Conservation (phyloP, 441 rosid genomes). For the Erodium trifolium region DNA sequence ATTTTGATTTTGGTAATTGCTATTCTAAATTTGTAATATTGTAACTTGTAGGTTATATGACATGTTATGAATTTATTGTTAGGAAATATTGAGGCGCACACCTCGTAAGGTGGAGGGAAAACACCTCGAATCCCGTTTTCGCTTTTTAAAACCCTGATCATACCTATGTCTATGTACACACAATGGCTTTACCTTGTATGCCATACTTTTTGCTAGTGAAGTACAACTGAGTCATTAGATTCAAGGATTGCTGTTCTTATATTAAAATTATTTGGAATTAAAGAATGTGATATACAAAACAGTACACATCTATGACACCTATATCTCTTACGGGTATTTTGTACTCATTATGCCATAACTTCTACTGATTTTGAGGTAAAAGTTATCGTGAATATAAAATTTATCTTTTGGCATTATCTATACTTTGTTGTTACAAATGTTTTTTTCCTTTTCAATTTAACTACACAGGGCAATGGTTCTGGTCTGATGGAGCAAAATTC, state of each 20-base stretch:
- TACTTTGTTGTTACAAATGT: conserved; percentile 1
- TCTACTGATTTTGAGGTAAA: background rate
- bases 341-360: background rate
- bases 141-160: background rate
- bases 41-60: too few relatives aligned
- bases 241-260: conserved; percentile 8
- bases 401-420: conserved; percentile 2
- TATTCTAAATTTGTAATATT: too few relatives aligned
- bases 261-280: background rate
- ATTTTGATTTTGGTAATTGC: too few relatives aligned
- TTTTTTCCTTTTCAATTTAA: conserved; percentile 2
- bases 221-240: conserved; percentile 4
- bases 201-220: background rate
- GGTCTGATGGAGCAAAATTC: conserved; percentile 5
- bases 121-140: too few relatives aligned
- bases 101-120: too few relatives aligned
- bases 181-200: background rate
- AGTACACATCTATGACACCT: background rate
- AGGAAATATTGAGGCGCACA: too few relatives aligned
- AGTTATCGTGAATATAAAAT: background rate
- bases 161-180: background rate
- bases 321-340: background rate
- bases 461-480: conserved; percentile 9
- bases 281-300: background rate
- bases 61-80: too few relatives aligned